Evolutionary conservation across 805 yeast genomes (phyloP).

Genomic region (Candida boidinii): DNA sequence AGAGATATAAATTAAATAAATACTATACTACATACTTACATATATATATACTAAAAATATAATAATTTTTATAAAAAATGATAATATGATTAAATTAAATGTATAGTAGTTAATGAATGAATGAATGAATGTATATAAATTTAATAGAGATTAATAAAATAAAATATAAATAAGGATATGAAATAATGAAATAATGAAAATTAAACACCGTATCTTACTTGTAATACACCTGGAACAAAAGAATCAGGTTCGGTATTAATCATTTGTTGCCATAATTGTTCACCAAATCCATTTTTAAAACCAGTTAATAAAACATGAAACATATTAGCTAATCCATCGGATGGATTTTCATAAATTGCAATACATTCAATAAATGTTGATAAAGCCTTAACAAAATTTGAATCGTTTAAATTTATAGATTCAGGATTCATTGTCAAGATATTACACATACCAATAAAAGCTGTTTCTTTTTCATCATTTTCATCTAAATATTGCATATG

Average conservation of each 20-base stretch:
- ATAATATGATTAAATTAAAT: neutral
- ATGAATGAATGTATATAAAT: no score
- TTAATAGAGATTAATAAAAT: no score
- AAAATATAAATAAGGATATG: no score
- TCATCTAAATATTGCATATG: slow-evolving; percentile 61
- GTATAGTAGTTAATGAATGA: no score
- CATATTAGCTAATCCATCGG: slow-evolving; percentile 31
- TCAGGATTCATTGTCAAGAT: slow-evolving; percentile 60
- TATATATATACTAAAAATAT: no score
- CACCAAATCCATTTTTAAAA: slow-evolving; percentile 40
- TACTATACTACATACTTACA: slow-evolving; percentile 5
- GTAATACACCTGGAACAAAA: slow-evolving; percentile 14
- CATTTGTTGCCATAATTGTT: slow-evolving; percentile 18
- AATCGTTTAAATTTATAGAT: slow-evolving; percentile 39
- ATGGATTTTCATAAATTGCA: slow-evolving; percentile 44
- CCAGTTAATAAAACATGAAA: slow-evolving; percentile 38
- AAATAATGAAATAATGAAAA: neutral
- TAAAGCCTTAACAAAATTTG: slow-evolving; percentile 37
- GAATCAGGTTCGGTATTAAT: slow-evolving; percentile 15
- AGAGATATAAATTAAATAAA: slow-evolving; percentile 1
- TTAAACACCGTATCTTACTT: slow-evolving; percentile 21
- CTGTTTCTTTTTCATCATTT: slow-evolving; percentile 81
- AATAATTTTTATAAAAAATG: neutral
- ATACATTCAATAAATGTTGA: slow-evolving; percentile 51
- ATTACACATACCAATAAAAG: slow-evolving; percentile 77